Base-by-base conservation (phyloP, 495 filamentous ascomycete genomes). In the Penicillium lividum region DNA sequence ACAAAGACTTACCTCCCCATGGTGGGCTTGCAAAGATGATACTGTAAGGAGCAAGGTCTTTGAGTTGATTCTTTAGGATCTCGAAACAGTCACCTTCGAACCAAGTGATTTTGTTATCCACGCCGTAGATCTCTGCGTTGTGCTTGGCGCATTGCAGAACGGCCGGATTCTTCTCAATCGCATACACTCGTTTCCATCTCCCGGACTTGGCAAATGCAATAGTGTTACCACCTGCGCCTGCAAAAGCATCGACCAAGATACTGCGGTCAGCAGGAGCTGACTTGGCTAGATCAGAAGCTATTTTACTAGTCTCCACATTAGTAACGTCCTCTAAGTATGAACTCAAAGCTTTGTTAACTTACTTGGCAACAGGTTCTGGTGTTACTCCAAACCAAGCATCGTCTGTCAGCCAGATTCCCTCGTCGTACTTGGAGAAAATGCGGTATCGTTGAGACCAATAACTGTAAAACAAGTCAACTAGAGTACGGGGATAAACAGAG, bases 311-410 rank as follows among this genome's bases (percentile, higher is more conserved):
- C 49, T 51, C 27, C 2, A 13, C 3, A 16, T 56, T 45, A 46
- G 56, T 45, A 36, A 52, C 27, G 33, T 43, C 33, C 11, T 29
- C 29, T 28, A 22, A 18, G n/a, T 43, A 28, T 2, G 36, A n/a
- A 49, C 28, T 29, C 45, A 48, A 40, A 34, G 33, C 34, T 9
- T 10, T 28, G 27, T 60, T n/a, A 18, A 62, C 52, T 6, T 80
- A 95, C 92, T 77, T 85, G 38, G 94, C 94, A 25, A 98, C 83
- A 10, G 86, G 88, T 71, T 98, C 94, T 11, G 94, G 92, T 1
- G 94, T 98, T 8, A 98, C 90, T 46, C 92, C 95, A 73, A 92
- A 98, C 94, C 94, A 98, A 29, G 91, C 88, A 75, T 90, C 85
- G 65, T 92, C 85, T 0, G 94, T 98, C 77, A 98, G 85, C 80